Evolutionary conservation across 2,329 filamentous ascomycete species (phyloP).

Genomic region (Ceratocystis cubensis): DNA sequence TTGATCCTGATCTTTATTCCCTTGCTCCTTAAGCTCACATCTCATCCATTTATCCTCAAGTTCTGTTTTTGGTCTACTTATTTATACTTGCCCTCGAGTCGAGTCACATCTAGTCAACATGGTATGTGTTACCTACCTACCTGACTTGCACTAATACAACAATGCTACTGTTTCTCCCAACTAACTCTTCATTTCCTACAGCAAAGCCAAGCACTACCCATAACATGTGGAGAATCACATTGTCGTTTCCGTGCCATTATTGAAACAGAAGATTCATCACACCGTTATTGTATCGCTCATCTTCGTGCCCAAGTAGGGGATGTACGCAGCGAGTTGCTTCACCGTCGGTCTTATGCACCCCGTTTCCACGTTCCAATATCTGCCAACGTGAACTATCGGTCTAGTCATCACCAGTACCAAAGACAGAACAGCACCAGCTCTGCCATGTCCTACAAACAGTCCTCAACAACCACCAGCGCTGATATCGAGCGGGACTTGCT

Average conservation of each 20-base stretch:
- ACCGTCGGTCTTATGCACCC: constrained; percentile 2
- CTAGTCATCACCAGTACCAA: neutral
- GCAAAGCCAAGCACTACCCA: neutral
- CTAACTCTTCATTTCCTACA: neutral
- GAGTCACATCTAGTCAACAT: neutral
- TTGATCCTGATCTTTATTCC: too few species aligned
- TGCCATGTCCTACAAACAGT: neutral
- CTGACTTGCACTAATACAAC: neutral
- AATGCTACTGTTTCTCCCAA: neutral
- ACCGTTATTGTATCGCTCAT: constrained; percentile 16
- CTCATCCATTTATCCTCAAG: too few species aligned
- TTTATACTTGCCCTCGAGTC: neutral
- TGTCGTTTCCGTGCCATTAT: constrained; percentile 18
- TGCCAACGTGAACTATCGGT: constrained; percentile 1
- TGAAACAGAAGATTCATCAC: constrained; percentile 13
- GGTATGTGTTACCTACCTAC: neutral
- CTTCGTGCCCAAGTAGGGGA: constrained; percentile 13
- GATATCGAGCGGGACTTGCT: constrained; percentile 18
- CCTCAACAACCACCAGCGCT: neutral
- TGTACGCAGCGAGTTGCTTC: constrained; percentile 9
- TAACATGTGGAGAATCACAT: neutral
- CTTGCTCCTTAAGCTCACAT: too few species aligned
- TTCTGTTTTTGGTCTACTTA: neutral
- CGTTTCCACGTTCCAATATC: neutral
- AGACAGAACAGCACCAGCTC: neutral